These are phyloP conservation scores for Euphorbia corollata DNA, from an alignment of 441 rosid genomes.

Conservation along the genomic window DNA sequence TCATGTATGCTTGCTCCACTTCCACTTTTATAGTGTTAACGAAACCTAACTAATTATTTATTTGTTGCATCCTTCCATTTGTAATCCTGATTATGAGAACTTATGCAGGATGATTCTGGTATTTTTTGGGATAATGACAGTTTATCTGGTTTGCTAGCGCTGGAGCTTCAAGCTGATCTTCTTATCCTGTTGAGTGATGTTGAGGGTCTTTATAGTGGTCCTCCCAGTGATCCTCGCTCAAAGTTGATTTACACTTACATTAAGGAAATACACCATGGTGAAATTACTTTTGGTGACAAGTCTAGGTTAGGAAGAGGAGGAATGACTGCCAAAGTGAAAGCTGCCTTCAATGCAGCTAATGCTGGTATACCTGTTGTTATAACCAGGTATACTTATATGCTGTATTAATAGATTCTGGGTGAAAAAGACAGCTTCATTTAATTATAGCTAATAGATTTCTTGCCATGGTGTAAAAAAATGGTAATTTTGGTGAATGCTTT, in stretches of 20 bases:
- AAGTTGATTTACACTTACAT: conserved; percentile 78
- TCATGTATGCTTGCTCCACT: not conserved
- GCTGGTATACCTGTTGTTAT: conserved; percentile 93
- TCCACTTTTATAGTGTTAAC: not conserved
- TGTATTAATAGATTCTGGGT: conserved; percentile 6
- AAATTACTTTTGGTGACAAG: conserved; percentile 95
- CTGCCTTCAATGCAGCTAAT: conserved; percentile 83
- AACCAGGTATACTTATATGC: conserved; percentile 52
- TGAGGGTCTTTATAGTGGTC: conserved; percentile 96
- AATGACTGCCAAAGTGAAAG: conserved; percentile 97
- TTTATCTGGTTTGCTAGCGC: conserved; percentile 81
- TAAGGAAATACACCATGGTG: conserved; percentile 69
- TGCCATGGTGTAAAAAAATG: not conserved
- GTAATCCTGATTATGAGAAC: conserved; percentile 15
- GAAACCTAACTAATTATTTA: conserved; percentile 4
- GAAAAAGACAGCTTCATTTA: not conserved
- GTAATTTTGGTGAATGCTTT: not conserved
- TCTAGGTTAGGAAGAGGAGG: conserved; percentile 98
- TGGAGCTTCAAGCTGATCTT: conserved; percentile 93
- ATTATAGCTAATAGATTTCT: not conserved
- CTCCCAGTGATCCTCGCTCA: conserved; percentile 90
- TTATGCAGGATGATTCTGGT: conserved; percentile 90
- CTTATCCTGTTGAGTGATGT: conserved; percentile 89
- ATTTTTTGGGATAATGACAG: conserved; percentile 99
- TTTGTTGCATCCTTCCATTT: not conserved